phyloP scores from a whole-genome alignment of 2,329 filamentous ascomycete genomes.

The Aspergillus sp. region DNA sequence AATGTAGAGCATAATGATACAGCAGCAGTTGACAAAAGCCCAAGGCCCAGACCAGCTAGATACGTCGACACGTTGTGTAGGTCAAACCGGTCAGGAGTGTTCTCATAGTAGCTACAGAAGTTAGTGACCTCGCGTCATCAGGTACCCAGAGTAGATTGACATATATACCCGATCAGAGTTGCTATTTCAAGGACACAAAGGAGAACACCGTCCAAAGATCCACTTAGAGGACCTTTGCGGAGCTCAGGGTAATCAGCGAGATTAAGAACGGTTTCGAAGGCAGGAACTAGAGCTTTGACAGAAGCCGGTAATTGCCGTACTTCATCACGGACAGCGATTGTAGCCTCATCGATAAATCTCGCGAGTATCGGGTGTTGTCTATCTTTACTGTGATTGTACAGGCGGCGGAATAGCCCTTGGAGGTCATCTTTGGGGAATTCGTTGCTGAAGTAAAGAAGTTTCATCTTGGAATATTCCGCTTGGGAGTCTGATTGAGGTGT shows the following conservation, averaged over 20 bases:
- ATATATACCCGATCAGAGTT: slow-evolving; percentile 46
- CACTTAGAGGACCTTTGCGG: slow-evolving; percentile 44
- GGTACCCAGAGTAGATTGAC: neutral
- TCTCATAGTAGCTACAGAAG: slow-evolving; percentile 12
- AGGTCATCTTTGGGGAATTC: slow-evolving; percentile 51
- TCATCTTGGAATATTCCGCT: slow-evolving; percentile 11
- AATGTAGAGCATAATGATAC: slow-evolving; percentile 41
- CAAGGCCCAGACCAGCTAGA: slow-evolving; percentile 44
- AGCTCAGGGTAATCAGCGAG: slow-evolving; percentile 26
- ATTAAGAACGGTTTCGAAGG: slow-evolving; percentile 22
- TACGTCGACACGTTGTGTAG: neutral
- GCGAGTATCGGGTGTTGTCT: slow-evolving; percentile 37
- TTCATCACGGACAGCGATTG: slow-evolving; percentile 44
- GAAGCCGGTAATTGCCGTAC: slow-evolving; percentile 22
- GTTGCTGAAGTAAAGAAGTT: slow-evolving; percentile 49
- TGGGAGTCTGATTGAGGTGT: slow-evolving; percentile 4
- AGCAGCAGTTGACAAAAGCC: slow-evolving; percentile 46
- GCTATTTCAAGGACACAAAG: slow-evolving; percentile 44
- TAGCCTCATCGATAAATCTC: slow-evolving; percentile 44
- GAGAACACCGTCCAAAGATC: slow-evolving; percentile 48
- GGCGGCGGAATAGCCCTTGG: slow-evolving; percentile 37
- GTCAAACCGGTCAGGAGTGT: slow-evolving; percentile 2
- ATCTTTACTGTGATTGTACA: slow-evolving; percentile 45
- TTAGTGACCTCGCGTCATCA: neutral
- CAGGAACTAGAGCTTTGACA: slow-evolving; percentile 19